phyloP scores from a whole-genome alignment of 2,329 filamentous ascomycete genomes.

The Tolypocladium endophyticum region DNA sequence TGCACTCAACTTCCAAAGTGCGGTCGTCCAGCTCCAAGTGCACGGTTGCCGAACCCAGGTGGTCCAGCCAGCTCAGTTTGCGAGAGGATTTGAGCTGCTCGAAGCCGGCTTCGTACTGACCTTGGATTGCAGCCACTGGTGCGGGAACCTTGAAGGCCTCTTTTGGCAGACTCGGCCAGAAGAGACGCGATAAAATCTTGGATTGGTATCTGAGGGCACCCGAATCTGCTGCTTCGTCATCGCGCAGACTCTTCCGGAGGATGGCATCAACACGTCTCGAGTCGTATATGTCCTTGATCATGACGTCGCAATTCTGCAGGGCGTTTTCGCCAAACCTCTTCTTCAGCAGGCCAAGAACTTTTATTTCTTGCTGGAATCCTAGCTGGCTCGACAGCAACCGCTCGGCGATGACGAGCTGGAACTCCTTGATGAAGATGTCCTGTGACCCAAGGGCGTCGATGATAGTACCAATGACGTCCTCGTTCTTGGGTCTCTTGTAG shows the following conservation, averaged over 20 bases:
- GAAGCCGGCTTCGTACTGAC: conserved; percentile 64
- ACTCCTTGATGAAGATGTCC: conserved; percentile 88
- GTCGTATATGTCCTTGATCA: conserved; percentile 88
- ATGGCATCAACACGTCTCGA: conserved; percentile 62
- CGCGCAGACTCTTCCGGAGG: conserved; percentile 39
- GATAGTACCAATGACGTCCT: conserved; percentile 85
- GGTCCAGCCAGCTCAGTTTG: conserved; percentile 81
- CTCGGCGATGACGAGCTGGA: conserved; percentile 81
- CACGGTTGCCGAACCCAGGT: conserved; percentile 69
- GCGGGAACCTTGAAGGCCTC: conserved; percentile 57
- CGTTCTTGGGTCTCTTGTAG: conserved; percentile 78
- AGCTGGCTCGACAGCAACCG: conserved; percentile 59
- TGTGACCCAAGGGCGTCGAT: conserved; percentile 81
- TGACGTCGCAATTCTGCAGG: conserved; percentile 90
- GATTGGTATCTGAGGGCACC: conserved; percentile 47
- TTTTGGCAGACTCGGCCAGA: conserved; percentile 76
- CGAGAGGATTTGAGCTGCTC: conserved; percentile 71
- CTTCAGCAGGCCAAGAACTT: conserved; percentile 79
- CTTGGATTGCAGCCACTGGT: conserved; percentile 49
- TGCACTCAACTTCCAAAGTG: conserved; percentile 58
- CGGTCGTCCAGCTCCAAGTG: conserved; percentile 78
- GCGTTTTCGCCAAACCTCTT: conserved; percentile 76
- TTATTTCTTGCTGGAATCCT: conserved; percentile 67
- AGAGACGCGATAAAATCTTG: conserved; percentile 83
- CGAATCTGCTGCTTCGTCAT: conserved; percentile 5